These are phyloP conservation scores for Neodidymelliopsis sp. DNA, from an alignment of 2,329 filamentous ascomycete species.

Conservation along the genomic window DNA sequence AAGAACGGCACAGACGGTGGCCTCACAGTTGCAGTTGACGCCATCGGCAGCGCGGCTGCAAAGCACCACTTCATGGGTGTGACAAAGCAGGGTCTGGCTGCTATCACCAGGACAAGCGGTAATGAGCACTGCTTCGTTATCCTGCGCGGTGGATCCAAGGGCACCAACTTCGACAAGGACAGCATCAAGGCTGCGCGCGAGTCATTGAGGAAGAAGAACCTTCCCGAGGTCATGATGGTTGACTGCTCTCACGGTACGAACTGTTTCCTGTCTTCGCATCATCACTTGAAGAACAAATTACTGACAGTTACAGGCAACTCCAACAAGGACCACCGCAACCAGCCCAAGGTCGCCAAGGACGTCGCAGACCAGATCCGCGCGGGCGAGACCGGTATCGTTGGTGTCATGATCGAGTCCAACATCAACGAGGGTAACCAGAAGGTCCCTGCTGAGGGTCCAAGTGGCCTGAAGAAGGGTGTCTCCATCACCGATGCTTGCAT, in stretches of 20 bases:
- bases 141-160: conserved; percentile 86
- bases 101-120: conserved; percentile 90
- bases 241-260: conserved; percentile 93
- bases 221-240: conserved; percentile 92
- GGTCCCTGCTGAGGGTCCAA: conserved; percentile 81
- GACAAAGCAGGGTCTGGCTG: conserved; percentile 94
- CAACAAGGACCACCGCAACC: conserved; percentile 96
- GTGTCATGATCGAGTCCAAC: conserved; percentile 99
- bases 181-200: conserved; percentile 82
- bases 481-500: conserved; percentile 98
- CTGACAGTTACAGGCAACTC: conserved; percentile 76
- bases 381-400: conserved; percentile 87
- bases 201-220: conserved; percentile 79
- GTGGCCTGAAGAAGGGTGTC: conserved; percentile 83
- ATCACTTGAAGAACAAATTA: not conserved
- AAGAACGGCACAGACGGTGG: conserved; percentile 99
- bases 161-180: conserved; percentile 91
- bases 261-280: too few relatives aligned
- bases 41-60: conserved; percentile 81
- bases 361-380: conserved; percentile 85
- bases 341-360: conserved; percentile 86
- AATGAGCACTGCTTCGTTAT: conserved; percentile 99
- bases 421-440: conserved; percentile 84
- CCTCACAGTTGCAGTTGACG: conserved; percentile 90
- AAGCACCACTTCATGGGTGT: conserved; percentile 98